phyloP scores from a whole-genome alignment of 805 yeast species.

The Barnettozyma siamensis region DNA sequence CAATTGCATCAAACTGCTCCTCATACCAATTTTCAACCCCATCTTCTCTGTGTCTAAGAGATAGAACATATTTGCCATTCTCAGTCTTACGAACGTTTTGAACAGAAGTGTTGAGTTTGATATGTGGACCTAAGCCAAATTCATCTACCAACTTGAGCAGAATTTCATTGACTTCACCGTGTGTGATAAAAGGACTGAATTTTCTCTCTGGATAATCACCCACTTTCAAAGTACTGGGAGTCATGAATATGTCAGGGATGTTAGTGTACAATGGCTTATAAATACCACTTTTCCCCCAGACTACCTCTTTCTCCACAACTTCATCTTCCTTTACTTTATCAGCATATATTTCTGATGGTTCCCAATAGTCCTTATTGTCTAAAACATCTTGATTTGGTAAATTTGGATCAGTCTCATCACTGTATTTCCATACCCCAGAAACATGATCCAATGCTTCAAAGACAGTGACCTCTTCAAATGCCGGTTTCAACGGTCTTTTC shows the following conservation, averaged over 20 bases:
- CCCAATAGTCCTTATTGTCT: slow-evolving; percentile 26
- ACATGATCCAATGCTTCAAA: slow-evolving; percentile 30
- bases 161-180: slow-evolving; percentile 26
- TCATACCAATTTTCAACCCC: slow-evolving; percentile 30
- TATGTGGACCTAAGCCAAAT: slow-evolving; percentile 26
- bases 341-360: slow-evolving; percentile 23
- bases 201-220: slow-evolving; percentile 16
- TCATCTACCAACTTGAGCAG: slow-evolving; percentile 24
- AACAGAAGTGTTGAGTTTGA: slow-evolving; percentile 31
- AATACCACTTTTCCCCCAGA: slow-evolving; percentile 31
- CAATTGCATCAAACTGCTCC: slow-evolving; percentile 46
- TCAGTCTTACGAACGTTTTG: slow-evolving; percentile 27
- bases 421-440: slow-evolving; percentile 35
- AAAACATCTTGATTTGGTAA: slow-evolving; percentile 22
- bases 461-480: slow-evolving; percentile 26
- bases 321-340: slow-evolving; percentile 22
- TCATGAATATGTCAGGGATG: slow-evolving; percentile 30
- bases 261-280: slow-evolving; percentile 33
- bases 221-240: slow-evolving; percentile 24
- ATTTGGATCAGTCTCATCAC: slow-evolving; percentile 15
- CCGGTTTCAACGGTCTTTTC: neutral
- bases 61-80: slow-evolving; percentile 31
- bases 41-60: slow-evolving; percentile 13
- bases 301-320: neutral
- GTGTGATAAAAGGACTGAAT: slow-evolving; percentile 31